Evolutionary conservation across 2,329 filamentous ascomycete genomes (phyloP), one percentile per base, ranked within the genome.

Genomic region (Lomentospora prolificans): DNA sequence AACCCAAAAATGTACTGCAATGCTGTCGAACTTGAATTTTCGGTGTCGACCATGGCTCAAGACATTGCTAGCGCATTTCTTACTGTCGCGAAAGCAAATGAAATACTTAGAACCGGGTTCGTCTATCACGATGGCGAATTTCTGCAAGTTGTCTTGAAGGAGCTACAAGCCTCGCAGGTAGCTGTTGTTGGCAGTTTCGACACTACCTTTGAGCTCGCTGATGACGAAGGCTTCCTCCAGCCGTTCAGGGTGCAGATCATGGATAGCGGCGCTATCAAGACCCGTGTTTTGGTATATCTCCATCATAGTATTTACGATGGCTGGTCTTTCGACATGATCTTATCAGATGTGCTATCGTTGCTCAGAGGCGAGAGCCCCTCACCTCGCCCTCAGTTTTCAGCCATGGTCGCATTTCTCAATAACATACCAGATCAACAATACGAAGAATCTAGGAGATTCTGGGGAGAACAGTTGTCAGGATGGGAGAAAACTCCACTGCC

Each of bases 271-370:
- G 52, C 64, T 3, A 56, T 60, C 51, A 55, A 65, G 2, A 62
- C 65, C 30, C 61, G 71, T 3, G 66, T 66, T 58, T 68, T 80
- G 9, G 55, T 89, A 48, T 75, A 85, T 10, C 73, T 95, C 0
- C 90, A 95, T 65, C 91, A 96, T 68, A 84, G 89, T 0, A 67
- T 95, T 1, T 96, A 95, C 64, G 91, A 96, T 67, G 91, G 90
- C n/a, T 96, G 91, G 91, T 91, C 90, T 0, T 78, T 90, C 64
- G 87, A 96, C 53, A 73, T 92, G 28, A 69, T 95, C 0, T 62
- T 89, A 12, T 71, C 77, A 25, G 89, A 96, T 65, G 70, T 95
- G 3, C 74, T 78, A 3, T 64, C 63, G 0, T 60, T 86, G 1
- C 63, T 87, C 0, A 52, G 53, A 27, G 64, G 66, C 7, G 55